Evolutionary conservation across 2,329 filamentous ascomycete species (phyloP), one percentile per base, ranked within the genome.

Genomic region (Chaetomium sp.): DNA sequence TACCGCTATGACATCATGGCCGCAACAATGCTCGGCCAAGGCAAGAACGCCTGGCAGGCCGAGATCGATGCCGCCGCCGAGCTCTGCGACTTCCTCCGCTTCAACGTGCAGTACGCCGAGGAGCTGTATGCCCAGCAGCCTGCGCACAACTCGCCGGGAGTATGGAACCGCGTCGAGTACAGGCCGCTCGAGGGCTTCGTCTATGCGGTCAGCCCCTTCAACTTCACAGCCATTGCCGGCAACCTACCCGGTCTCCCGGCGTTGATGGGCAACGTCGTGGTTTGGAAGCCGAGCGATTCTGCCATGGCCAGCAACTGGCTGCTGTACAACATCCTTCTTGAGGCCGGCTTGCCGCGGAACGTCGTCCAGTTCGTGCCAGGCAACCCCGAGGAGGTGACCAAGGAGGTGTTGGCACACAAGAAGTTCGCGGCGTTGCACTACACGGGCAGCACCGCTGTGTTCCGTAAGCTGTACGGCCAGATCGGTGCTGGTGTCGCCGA

Each of bases 31-130:
- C 83, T 97, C 35, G 95, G 94, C 67, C 94, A 99, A 80, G 94
- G 95, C 73, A 98, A 98, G 86, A 98, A 97, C 77, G 92, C 92
- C 56, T 98, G 93, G 93, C 94, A 99, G 79, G 94, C 95, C n/a
- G 94, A 99, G 83, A 98, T 98, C 69, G 94, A 98, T 78, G 86
- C 93, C 47, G 94, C 94, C 21, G 94, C 94, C 9, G 95, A 99
- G 83, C 80, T 96, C 72, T 90, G 87, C 71, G 94, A 99, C 77
- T 98, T 98, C 79, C 82, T 98, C 75, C 87, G 93, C 75, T 97
- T 97, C 82, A 95, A 95, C 75, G 94, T 97, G 60, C 88, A 93
- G 77, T 97, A 95, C 74, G 94, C 94, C 31, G 90, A 97, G 79
- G 91, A 97, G 75, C 81, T 97, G 63, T 97, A 97, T 76, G 86